Conservation (phyloP, 176 grass and related monocot genomes). For the Triticum timopheevii region DNA sequence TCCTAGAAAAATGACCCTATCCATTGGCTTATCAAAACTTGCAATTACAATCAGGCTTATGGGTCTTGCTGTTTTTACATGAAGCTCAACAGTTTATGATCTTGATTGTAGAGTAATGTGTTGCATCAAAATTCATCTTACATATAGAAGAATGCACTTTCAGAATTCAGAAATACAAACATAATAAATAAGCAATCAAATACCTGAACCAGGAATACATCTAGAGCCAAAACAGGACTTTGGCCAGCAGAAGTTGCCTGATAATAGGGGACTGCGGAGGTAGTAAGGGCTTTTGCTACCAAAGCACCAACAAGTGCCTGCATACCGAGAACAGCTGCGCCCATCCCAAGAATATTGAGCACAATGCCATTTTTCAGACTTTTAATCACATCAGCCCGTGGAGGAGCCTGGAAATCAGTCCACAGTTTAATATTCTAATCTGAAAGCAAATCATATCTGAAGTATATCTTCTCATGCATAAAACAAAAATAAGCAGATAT, state of each 20-base stretch:
- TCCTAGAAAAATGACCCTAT: background rate
- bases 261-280: constrained; percentile 75
- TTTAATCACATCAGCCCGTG: constrained; percentile 82
- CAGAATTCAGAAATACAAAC: background rate
- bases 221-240: constrained; percentile 87
- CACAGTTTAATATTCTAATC: background rate
- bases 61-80: background rate
- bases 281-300: constrained; percentile 92
- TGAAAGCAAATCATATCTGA: constrained; percentile 9
- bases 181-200: constrained; percentile 7
- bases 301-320: constrained; percentile 93
- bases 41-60: background rate
- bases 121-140: background rate
- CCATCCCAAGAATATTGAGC: constrained; percentile 89
- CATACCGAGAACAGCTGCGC: constrained; percentile 89
- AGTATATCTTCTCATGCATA: background rate
- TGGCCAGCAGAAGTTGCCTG: constrained; percentile 54
- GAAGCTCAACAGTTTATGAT: background rate
- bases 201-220: constrained; percentile 99
- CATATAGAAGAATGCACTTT: background rate
- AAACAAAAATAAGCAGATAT: background rate
- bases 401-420: constrained; percentile 77
- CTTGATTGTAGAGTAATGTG: background rate
- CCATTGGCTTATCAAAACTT: background rate
- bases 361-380: constrained; percentile 87